Conservation (phyloP, 768 basidiomycete genomes). For the Tubosaeta sp. region DNA sequence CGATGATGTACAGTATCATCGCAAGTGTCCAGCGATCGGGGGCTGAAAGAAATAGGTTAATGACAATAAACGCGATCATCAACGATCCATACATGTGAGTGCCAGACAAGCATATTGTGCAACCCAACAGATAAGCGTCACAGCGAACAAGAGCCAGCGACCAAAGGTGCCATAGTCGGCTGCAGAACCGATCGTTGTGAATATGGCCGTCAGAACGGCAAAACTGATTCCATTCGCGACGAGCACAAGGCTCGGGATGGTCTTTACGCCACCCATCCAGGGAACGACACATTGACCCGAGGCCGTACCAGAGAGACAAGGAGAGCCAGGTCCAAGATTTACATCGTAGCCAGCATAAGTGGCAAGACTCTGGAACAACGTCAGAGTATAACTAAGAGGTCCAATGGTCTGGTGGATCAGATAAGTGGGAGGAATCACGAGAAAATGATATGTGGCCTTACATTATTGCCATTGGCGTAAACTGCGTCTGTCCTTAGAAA, state of each 20-base stretch:
- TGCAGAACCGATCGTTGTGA: conserved; percentile 66
- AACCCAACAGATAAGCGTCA: conserved; percentile 76
- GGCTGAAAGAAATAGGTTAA: too few relatives aligned
- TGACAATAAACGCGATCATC: conserved; percentile 1
- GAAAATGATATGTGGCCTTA: conserved; percentile 24
- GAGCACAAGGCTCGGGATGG: conserved; percentile 70
- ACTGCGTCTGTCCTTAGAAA: conserved; percentile 39
- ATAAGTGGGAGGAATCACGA: neutral
- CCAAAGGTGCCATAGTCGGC: conserved; percentile 49
- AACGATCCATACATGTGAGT: conserved; percentile 65
- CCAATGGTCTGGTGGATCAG: conserved; percentile 73
- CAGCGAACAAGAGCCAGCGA: conserved; percentile 67
- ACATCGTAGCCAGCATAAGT: conserved; percentile 75
- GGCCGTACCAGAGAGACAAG: conserved; percentile 51
- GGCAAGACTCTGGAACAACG: conserved; percentile 69
- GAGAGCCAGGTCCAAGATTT: conserved; percentile 60
- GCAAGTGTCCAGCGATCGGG: conserved; percentile 69
- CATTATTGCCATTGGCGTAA: conserved; percentile 80
- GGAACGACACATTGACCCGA: conserved; percentile 77
- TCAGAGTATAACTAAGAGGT: conserved; percentile 65
- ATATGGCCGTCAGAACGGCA: conserved; percentile 78
- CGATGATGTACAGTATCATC: conserved; percentile 76
- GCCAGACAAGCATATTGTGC: conserved; percentile 76
- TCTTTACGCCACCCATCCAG: conserved; percentile 71
- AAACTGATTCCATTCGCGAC: conserved; percentile 75